These are phyloP conservation scores for Scorias spongiosa DNA, from an alignment of 2,329 filamentous ascomycete genomes.

Conservation along the genomic window DNA sequence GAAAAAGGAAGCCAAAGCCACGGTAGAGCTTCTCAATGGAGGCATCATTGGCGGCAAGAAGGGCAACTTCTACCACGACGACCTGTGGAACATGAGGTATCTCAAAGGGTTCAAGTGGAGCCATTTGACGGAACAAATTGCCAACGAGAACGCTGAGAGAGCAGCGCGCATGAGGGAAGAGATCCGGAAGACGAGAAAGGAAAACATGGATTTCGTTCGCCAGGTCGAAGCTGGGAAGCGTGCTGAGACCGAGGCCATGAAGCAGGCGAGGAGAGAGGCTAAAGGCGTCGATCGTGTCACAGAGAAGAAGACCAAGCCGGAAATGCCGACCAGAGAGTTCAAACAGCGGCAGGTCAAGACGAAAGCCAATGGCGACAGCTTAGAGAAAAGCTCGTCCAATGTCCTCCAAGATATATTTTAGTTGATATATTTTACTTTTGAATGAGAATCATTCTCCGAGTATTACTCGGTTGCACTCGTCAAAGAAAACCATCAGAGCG, in stretches of 20 bases:
- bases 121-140: constrained; percentile 57
- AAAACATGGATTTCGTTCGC: constrained; percentile 67
- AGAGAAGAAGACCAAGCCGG: constrained; percentile 13
- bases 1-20: constrained; percentile 64
- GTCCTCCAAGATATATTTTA: not conserved
- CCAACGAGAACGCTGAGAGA: constrained; percentile 66
- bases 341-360: constrained; percentile 37
- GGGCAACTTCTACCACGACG: constrained; percentile 67
- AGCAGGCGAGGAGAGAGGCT: constrained; percentile 41
- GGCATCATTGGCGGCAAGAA: constrained; percentile 72
- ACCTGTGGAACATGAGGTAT: constrained; percentile 75
- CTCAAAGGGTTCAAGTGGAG: constrained; percentile 73
- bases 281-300: constrained; percentile 15
- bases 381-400: not conserved
- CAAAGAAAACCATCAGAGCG: too few relatives aligned
- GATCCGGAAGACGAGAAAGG: constrained; percentile 57
- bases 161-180: constrained; percentile 62
- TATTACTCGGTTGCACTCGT: too few relatives aligned
- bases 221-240: constrained; percentile 72
- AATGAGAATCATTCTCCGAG: too few relatives aligned
- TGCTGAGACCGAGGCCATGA: constrained; percentile 47
- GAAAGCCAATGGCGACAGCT: not conserved
- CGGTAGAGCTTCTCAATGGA: constrained; percentile 61
- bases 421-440: not conserved
- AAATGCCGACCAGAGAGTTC: constrained; percentile 35